Percentiles rank a stretch among this genome's conserved stretches.
These are phyloP conservation scores for Flagelloscypha sp. DNA, from an alignment of 768 basidiomycete species.

Conservation along the genomic window DNA sequence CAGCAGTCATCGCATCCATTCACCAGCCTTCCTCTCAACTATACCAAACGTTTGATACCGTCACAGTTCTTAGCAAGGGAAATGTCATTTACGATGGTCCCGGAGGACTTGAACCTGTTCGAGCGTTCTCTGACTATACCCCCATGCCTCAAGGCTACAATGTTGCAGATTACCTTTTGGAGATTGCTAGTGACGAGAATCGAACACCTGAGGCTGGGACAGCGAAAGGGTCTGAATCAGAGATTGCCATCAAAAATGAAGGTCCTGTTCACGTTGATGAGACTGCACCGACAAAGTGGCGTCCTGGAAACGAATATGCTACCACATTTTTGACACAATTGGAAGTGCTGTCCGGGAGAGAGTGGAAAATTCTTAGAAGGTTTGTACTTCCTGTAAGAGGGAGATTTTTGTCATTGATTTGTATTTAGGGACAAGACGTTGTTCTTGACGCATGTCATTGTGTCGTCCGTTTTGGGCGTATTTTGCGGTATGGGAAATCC, in stretches of 20 bases:
- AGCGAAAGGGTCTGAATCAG: too few species aligned
- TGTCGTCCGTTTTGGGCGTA: constrained; percentile 69
- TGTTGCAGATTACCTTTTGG: constrained; percentile 86
- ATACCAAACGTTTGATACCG: constrained; percentile 78
- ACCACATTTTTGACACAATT: constrained; percentile 88
- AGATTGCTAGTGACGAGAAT: constrained; percentile 76
- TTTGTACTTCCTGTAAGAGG: constrained; percentile 18
- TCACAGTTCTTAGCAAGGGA: constrained; percentile 72
- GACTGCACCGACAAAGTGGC: too few species aligned
- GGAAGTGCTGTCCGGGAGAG: constrained; percentile 70
- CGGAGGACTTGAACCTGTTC: constrained; percentile 61
- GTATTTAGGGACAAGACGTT: constrained; percentile 66
- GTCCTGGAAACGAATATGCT: constrained; percentile 35
- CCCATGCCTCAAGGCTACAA: constrained; percentile 69
- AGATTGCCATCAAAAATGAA: too few species aligned
- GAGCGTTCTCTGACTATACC: constrained; percentile 50
- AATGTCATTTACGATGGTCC: constrained; percentile 72
- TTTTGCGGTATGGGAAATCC: constrained; percentile 83
- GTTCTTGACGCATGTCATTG: constrained; percentile 68
- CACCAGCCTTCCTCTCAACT: constrained; percentile 86
- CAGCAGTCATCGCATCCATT: constrained; percentile 78
- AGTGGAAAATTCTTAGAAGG: constrained; percentile 77
- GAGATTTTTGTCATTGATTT: neutral
- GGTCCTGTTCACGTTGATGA: too few species aligned
- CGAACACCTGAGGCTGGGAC: too few species aligned